phyloP scores from a whole-genome alignment of 345 rosid species.

The Psidium guajava region DNA sequence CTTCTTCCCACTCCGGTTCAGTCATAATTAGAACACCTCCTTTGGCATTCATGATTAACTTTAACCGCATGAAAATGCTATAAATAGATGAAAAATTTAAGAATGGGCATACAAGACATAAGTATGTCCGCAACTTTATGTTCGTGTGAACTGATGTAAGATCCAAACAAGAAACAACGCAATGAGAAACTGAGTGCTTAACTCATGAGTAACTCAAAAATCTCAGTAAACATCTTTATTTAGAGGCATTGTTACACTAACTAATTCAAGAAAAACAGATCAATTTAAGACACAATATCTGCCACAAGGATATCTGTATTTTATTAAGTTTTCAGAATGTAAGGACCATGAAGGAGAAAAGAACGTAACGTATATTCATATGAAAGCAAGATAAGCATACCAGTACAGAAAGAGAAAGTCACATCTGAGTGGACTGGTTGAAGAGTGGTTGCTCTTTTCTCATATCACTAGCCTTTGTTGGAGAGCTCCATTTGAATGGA shows the following conservation, averaged over 20 bases:
- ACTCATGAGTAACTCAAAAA: not conserved
- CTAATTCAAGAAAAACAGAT: not conserved
- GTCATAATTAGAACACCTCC: not conserved
- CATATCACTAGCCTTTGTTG: not conserved
- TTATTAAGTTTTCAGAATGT: not conserved
- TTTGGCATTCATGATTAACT: not conserved
- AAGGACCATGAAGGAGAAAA: not conserved
- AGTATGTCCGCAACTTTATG: not conserved
- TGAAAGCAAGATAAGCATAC: not conserved
- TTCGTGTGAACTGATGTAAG: not conserved
- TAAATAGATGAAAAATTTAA: not conserved
- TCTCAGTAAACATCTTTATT: not conserved
- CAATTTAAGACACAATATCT: not conserved
- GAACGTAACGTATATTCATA: not conserved
- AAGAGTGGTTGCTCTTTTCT: not conserved
- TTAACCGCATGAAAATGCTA: not conserved
- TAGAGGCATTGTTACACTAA: not conserved
- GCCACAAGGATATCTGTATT: not conserved
- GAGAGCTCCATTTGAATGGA: not conserved
- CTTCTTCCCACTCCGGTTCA: not conserved
- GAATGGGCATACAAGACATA: not conserved
- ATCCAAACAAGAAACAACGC: not conserved
- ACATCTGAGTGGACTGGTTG: not conserved
- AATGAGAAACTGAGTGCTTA: not conserved
- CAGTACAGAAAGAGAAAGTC: not conserved